These are phyloP conservation scores for Sarcodon sp. DNA, from an alignment of 768 basidiomycete genomes.

Conservation along the genomic window DNA sequence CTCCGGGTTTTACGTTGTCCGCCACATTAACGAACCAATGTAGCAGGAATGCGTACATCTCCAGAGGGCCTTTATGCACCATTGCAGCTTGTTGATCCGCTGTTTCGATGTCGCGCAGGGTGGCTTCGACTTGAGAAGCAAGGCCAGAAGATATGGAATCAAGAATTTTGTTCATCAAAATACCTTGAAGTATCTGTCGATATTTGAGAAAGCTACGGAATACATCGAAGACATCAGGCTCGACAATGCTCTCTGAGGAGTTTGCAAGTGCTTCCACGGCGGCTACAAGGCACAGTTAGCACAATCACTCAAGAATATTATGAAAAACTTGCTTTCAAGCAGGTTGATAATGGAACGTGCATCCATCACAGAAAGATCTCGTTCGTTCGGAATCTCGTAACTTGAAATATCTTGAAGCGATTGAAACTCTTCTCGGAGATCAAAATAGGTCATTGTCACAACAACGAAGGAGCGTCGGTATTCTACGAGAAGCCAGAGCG, in stretches of 20 bases:
- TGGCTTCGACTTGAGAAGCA: conserved; percentile 57
- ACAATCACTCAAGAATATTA: neutral
- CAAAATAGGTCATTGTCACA: conserved; percentile 30
- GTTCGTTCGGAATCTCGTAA: conserved; percentile 61
- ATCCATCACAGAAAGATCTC: conserved; percentile 47
- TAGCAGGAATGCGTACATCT: conserved; percentile 88
- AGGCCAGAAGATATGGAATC: conserved; percentile 79
- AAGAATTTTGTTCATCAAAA: conserved; percentile 72
- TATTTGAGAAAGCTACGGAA: conserved; percentile 76
- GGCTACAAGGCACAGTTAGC: conserved; percentile 24
- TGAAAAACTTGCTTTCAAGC: conserved; percentile 38
- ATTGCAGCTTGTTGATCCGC: conserved; percentile 51
- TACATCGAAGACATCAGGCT: conserved; percentile 64
- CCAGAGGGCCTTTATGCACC: conserved; percentile 62
- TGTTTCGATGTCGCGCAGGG: conserved; percentile 53
- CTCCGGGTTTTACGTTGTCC: conserved; percentile 57
- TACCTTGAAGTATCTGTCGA: conserved; percentile 44
- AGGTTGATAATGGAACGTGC: conserved; percentile 27
- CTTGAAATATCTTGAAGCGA: conserved; percentile 42
- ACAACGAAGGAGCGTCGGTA: neutral
- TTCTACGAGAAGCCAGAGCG: too few species aligned
- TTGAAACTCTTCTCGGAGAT: conserved; percentile 70
- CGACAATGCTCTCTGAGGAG: conserved; percentile 57
- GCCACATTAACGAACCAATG: conserved; percentile 80
- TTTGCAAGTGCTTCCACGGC: conserved; percentile 77